These are phyloP conservation scores for Collybia nuda DNA, from an alignment of 768 basidiomycete genomes.

Conservation along the genomic window DNA sequence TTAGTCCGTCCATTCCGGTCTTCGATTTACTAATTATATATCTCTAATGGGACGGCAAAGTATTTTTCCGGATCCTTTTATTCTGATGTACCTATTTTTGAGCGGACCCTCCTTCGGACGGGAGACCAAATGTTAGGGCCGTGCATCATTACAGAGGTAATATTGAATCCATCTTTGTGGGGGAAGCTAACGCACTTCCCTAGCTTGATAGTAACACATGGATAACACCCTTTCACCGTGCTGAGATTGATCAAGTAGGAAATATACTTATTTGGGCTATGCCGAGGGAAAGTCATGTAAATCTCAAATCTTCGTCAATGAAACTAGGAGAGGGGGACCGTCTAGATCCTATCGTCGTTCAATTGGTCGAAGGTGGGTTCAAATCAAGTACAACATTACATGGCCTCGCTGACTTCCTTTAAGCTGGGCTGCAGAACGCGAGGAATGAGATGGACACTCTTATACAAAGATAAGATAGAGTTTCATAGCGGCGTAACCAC, in stretches of 20 bases:
- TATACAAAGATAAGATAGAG: constrained; percentile 15
- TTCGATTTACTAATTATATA: not conserved
- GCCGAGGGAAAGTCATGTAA: no score
- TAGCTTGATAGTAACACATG: constrained; percentile 26
- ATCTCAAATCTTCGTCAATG: no score
- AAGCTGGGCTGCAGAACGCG: constrained; percentile 18
- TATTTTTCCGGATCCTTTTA: constrained; percentile 18
- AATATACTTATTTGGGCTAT: constrained; percentile 27
- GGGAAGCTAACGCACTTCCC: no score
- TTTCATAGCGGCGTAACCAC: not conserved
- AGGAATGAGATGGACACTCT: constrained; percentile 27
- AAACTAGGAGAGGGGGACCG: not conserved
- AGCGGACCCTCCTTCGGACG: constrained; percentile 17
- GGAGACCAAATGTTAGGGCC: constrained; percentile 22
- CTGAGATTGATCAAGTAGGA: constrained; percentile 23
- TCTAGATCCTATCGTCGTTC: constrained; percentile 9
- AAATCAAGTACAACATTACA: not conserved
- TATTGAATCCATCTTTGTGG: not conserved
- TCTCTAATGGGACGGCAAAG: not conserved
- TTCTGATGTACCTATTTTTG: constrained; percentile 21
- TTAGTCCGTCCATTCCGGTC: not conserved
- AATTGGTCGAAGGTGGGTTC: constrained; percentile 12
- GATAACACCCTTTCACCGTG: constrained; percentile 22
- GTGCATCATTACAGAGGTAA: constrained; percentile 24
- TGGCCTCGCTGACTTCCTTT: not conserved